Conservation (phyloP, 2,329 filamentous ascomycete species). For the Trichoderma polysporum region DNA sequence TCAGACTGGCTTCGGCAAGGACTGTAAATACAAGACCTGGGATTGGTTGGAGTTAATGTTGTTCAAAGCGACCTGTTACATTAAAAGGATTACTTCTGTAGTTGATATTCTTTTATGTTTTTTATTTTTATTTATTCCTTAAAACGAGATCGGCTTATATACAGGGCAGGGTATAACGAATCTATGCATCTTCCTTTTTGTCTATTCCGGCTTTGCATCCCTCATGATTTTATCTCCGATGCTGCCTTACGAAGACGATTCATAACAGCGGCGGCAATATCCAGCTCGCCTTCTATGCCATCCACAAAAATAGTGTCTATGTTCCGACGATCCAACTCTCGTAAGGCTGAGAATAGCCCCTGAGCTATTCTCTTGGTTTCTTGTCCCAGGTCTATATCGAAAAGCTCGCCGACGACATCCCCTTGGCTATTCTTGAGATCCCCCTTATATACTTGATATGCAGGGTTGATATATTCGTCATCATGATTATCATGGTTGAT, state of each 20-base stretch:
- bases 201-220: constrained; percentile 28
- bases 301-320: constrained; percentile 89
- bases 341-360: constrained; percentile 81
- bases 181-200: constrained; percentile 24
- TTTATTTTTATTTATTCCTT: constrained; percentile 16
- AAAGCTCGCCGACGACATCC: constrained; percentile 43
- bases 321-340: constrained; percentile 76
- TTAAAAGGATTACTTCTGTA: constrained; percentile 4
- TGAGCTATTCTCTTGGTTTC: constrained; percentile 75
- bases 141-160: constrained; percentile 18
- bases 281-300: constrained; percentile 75
- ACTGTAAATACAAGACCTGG: constrained; percentile 47
- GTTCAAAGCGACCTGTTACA: constrained; percentile 15
- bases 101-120: background rate
- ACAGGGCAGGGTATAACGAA: constrained; percentile 22
- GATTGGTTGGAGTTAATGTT: constrained; percentile 17
- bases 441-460: constrained; percentile 44
- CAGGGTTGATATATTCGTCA: constrained; percentile 31
- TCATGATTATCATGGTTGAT: constrained; percentile 26
- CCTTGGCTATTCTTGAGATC: constrained; percentile 37
- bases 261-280: constrained; percentile 85
- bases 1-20: constrained; percentile 89
- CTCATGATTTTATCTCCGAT: constrained; percentile 55
- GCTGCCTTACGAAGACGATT: constrained; percentile 79
- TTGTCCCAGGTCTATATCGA: constrained; percentile 72